Evolutionary conservation across 805 yeast genomes (phyloP), one percentile per base, ranked within the genome.

Genomic region (Wickerhamiella brachini): DNA sequence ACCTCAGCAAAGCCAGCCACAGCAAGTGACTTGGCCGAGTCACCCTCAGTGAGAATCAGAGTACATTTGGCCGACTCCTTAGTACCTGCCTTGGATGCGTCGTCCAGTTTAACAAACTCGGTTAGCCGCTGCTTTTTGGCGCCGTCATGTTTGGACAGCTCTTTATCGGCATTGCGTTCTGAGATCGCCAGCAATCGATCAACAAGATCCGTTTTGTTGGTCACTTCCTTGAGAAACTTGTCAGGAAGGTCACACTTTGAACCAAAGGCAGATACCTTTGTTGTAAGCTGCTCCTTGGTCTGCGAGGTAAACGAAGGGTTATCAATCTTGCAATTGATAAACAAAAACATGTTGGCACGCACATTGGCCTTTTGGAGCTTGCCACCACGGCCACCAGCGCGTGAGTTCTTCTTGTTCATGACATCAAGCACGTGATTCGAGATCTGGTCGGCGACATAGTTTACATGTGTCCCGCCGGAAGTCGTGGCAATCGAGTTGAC

Each of bases 401-500:
- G 71, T 51, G 69, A 70, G 54, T 79, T 79, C 61, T 78, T 81
- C 68, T 83, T 86, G 64, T 81, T 85, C 56, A 89, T 71, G 8
- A 73, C 71, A 13, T 85, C 96, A 51, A 80, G 69, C 51, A 89
- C 77, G 65, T 85, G 88, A 54, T 74, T 78, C 23, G 86, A 82
- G 51, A 93, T 76, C 69, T 89, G 86, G 65, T 90, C 96, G 4
- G 94, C 73, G 29, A 89, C 75, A 63, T 82, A 79, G 57, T 83
- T 88, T 37, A 88, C 94, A 65, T 93, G 98, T 0, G 98, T 85
- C 59, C 98, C 98, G 54, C 98, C 98, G 1, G 90, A 71, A 0
- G 97, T 90, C 0, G 98, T 93, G 0, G 98, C 98, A 64, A 93
- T 93, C 6, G 97, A 88, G 65, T 93, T 93, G 15, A 93, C 98